phyloP scores from a whole-genome alignment of 345 rosid genomes.

The Raphanus sativus region DNA sequence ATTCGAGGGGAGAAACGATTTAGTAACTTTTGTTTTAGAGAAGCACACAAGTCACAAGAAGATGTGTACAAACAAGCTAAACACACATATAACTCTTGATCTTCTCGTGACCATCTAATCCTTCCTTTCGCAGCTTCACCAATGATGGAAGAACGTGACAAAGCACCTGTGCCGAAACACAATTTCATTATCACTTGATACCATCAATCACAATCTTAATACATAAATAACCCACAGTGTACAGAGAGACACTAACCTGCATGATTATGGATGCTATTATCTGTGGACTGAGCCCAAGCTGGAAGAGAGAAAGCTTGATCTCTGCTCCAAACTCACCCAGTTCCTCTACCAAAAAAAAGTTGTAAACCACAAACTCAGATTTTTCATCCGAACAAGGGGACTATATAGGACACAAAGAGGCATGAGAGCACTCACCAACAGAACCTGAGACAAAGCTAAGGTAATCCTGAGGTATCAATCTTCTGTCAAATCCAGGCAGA shows the following conservation, averaged over 20 bases:
- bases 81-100: slow-evolving; percentile 99
- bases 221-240: not conserved
- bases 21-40: slow-evolving; percentile 11
- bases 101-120: slow-evolving; percentile 95
- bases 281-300: slow-evolving; percentile 97
- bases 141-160: slow-evolving; percentile 89
- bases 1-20: not conserved
- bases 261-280: slow-evolving; percentile 82
- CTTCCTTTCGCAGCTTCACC: slow-evolving; percentile 93
- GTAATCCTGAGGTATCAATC: slow-evolving; percentile 40
- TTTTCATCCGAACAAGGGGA: not conserved
- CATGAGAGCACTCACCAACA: slow-evolving; percentile 58
- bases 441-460: slow-evolving; percentile 90
- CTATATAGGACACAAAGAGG: not conserved
- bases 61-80: slow-evolving; percentile 39
- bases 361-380: slow-evolving; percentile 8
- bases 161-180: slow-evolving; percentile 55
- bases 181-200: slow-evolving; percentile 1
- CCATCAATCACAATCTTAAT: not conserved
- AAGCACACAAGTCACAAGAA: slow-evolving; percentile 9
- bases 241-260: slow-evolving; percentile 58
- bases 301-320: slow-evolving; percentile 86
- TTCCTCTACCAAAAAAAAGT: slow-evolving; percentile 56
- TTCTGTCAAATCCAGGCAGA: slow-evolving; percentile 88
- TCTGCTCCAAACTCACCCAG: slow-evolving; percentile 76